These are phyloP conservation scores for Salix dunnii DNA, from an alignment of 345 rosid species.

Conservation along the genomic window DNA sequence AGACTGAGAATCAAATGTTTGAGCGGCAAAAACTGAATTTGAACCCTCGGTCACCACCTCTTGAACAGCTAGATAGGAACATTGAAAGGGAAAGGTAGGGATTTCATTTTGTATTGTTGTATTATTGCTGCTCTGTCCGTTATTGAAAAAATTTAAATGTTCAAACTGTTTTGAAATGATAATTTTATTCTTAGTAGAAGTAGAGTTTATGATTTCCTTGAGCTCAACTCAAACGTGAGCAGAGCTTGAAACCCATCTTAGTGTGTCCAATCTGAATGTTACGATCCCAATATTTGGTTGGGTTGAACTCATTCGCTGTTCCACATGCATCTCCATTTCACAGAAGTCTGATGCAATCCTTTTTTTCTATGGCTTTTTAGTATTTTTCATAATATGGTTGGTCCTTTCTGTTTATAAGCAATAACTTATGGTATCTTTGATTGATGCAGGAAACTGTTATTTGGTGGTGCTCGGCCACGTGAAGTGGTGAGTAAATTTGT, in stretches of 20 bases:
- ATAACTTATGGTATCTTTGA: constrained; percentile 15
- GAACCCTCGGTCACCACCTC: constrained; percentile 58
- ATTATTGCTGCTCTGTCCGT: neutral
- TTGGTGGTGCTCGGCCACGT: constrained; percentile 85
- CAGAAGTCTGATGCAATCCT: neutral
- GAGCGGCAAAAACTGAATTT: constrained; percentile 63
- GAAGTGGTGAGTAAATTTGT: constrained; percentile 58
- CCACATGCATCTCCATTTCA: neutral
- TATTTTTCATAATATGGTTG: neutral
- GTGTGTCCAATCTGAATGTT: neutral
- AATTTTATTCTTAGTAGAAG: neutral
- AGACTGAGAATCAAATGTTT: constrained; percentile 45
- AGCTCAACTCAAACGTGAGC: neutral
- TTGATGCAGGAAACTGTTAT: constrained; percentile 60
- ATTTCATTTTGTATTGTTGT: neutral
- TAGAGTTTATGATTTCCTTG: neutral
- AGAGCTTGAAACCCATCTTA: neutral
- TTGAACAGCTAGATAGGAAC: constrained; percentile 44
- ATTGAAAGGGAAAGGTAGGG: constrained; percentile 60
- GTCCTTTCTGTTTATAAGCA: neutral
- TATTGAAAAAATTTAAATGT: neutral
- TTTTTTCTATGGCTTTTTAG: neutral
- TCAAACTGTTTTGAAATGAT: neutral
- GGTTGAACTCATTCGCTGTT: neutral
- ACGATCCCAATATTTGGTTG: neutral